A percentile compares a stretch with the other conserved stretches of the same genome.
Conservation (phyloP, 345 rosid species). For the Salix exigua region DNA sequence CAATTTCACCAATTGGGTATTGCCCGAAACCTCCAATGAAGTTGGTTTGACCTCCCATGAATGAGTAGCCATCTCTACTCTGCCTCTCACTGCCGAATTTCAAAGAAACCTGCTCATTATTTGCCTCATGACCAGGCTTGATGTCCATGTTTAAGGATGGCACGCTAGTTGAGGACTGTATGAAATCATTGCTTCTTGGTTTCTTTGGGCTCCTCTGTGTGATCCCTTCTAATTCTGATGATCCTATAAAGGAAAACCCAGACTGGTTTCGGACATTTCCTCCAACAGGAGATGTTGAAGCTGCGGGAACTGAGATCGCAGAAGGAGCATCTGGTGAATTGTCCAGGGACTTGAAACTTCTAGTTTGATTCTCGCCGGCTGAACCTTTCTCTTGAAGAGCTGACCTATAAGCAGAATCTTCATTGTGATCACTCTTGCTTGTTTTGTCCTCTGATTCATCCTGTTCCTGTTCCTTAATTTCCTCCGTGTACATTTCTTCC, state of each 20-base stretch:
- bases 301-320: conserved; percentile 46
- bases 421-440: conserved; percentile 55
- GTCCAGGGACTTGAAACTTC: conserved; percentile 33
- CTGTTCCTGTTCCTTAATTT: conserved; percentile 66
- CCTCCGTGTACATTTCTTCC: conserved; percentile 94
- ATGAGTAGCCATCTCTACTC: conserved; percentile 68
- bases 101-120: conserved; percentile 45
- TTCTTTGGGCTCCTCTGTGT: conserved; percentile 79
- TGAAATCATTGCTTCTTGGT: conserved; percentile 46
- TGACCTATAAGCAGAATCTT: conserved; percentile 56
- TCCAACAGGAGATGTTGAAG: conserved; percentile 44
- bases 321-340: conserved; percentile 29
- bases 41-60: conserved; percentile 61
- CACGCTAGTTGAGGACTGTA: conserved; percentile 44
- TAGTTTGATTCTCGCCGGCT: conserved; percentile 26
- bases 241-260: conserved; percentile 51
- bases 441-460: conserved; percentile 58
- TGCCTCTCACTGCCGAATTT: conserved; percentile 60
- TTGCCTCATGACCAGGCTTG: conserved; percentile 37
- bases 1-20: conserved; percentile 81
- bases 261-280: conserved; percentile 45
- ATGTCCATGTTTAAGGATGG: conserved; percentile 45
- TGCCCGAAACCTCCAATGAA: conserved; percentile 83
- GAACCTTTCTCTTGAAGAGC: conserved; percentile 47
- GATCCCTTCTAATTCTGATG: conserved; percentile 73